Evolutionary conservation across 352 stramenopile genomes (phyloP).

Genomic region (Pythium graminicola): DNA sequence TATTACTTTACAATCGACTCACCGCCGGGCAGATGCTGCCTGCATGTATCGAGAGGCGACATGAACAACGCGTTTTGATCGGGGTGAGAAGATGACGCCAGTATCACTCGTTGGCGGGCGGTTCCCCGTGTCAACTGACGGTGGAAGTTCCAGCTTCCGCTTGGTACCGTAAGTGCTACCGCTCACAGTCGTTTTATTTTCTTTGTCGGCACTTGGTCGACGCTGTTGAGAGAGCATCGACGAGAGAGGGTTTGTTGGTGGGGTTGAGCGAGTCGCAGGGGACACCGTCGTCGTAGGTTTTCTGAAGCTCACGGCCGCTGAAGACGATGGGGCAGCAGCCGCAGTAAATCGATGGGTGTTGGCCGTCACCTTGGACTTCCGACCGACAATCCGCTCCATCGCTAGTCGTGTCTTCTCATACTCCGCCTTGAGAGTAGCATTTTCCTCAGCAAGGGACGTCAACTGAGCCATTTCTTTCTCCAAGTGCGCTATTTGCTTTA

Average conservation of each 20-base stretch:
- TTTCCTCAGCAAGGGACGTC: slow-evolving; percentile 42
- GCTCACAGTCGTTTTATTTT: neutral
- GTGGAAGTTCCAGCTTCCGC: slow-evolving; percentile 21
- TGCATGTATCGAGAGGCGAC: slow-evolving; percentile 26
- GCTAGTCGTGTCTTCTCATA: slow-evolving; percentile 53
- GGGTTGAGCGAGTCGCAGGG: neutral
- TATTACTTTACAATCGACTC: slow-evolving; percentile 6
- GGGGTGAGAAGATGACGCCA: slow-evolving; percentile 12
- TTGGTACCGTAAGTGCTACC: slow-evolving; percentile 10
- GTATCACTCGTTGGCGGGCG: slow-evolving; percentile 6
- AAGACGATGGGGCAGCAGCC: neutral
- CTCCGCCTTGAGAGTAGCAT: slow-evolving; percentile 44
- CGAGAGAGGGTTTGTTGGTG: neutral
- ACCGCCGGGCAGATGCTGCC: slow-evolving; percentile 5
- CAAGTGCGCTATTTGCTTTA: slow-evolving; percentile 9
- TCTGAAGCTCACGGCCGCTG: neutral
- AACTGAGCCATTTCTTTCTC: slow-evolving; percentile 38
- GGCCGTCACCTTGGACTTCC: slow-evolving; percentile 20
- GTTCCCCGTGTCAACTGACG: neutral
- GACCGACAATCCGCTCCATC: slow-evolving; percentile 55
- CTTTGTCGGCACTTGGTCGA: neutral
- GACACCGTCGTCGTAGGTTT: neutral
- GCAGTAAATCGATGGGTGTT: slow-evolving; percentile 7
- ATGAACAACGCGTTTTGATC: slow-evolving; percentile 21
- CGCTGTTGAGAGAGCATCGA: neutral